Base-by-base conservation (phyloP, 1,139 yeast species). In the Arxiozyma heterogenica region DNA sequence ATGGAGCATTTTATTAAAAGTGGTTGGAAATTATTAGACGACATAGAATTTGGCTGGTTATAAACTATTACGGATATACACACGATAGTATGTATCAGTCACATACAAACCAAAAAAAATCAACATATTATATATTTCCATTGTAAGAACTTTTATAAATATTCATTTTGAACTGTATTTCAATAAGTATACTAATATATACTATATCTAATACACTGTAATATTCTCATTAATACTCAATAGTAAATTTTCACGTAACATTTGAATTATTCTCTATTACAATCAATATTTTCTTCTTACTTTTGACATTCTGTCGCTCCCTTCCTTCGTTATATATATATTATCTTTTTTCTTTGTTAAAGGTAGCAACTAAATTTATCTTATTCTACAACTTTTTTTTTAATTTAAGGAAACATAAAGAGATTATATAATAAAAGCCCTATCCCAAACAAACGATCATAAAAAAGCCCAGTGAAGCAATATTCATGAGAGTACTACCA, bases 1-100 rank as follows among this genome's bases (percentile, higher is more conserved):
- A 50, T 61, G 41, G 51, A 55, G 17, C 51, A 54, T 23, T 59
- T 66, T 41, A 56, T 63, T 30, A 55, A 59, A 30, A 57, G 58
- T 21, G 69, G 68, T 20, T 67, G 70, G 64, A 56, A 56, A 47
- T 55, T 55, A 41, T 56, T 57, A 1, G 68, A 65, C 49, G 68
- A 64, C 45, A 58, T 64, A n/a, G 71, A 67, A 51, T 53, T 67
- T 34, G 71, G 71, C 15, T 67, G 70, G 71, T 58, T 53, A 25
- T 54, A 43, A 51, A 2, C 2, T 27, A 2, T 27, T 27, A 27
- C 30, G 9, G 11, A 27, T 27, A 27, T 27, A 8, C 11, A 7
- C 30, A 2, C 8, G 30, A 11, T 27, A 27, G 8, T 27, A 8
- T 27, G 8, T 11, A 27, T 27, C 30, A 8, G 5, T 27, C 8